Percentiles rank a stretch among this genome's conserved stretches.
These are phyloP conservation scores for Candida ulmi DNA, from an alignment of 805 yeast genomes.

Conservation along the genomic window DNA sequence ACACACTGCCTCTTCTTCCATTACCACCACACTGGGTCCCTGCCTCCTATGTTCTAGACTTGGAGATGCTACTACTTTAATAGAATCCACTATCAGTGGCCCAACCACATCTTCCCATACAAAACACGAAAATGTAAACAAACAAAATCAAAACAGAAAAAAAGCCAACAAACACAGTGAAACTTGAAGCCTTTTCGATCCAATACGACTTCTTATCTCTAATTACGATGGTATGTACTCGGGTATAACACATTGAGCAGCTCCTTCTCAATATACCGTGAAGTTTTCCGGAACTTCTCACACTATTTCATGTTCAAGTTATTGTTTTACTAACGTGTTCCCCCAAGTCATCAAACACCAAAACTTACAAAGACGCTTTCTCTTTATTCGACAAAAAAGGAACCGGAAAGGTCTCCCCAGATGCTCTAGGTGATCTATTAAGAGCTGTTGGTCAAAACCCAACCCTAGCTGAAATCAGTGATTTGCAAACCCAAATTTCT, in stretches of 20 bases:
- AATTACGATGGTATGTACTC: no score
- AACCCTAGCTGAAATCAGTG: conserved; percentile 78
- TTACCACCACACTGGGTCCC: no score
- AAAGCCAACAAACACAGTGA: not conserved
- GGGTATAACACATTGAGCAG: no score
- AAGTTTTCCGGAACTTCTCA: no score
- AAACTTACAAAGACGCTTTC: conserved; percentile 79
- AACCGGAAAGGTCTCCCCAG: conserved; percentile 81
- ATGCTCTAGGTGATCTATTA: conserved; percentile 84
- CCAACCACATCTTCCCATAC: no score
- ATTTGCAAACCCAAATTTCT: conserved; percentile 37
- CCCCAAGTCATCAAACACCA: conserved; percentile 23
- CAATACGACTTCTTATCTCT: no score
- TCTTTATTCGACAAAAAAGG: conserved; percentile 96
- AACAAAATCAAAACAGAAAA: not conserved
- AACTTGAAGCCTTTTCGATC: not conserved
- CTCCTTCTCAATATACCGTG: no score
- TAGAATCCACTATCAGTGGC: no score
- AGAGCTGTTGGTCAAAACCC: conserved; percentile 99
- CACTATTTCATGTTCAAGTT: no score
- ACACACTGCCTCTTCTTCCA: no score
- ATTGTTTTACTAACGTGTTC: not conserved
- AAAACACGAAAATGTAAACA: not conserved
- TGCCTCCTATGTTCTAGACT: no score
- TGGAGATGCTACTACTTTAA: no score